Conservation (phyloP, 2,329 filamentous ascomycete species). For the Pseudogymnoascus verrucosus region DNA sequence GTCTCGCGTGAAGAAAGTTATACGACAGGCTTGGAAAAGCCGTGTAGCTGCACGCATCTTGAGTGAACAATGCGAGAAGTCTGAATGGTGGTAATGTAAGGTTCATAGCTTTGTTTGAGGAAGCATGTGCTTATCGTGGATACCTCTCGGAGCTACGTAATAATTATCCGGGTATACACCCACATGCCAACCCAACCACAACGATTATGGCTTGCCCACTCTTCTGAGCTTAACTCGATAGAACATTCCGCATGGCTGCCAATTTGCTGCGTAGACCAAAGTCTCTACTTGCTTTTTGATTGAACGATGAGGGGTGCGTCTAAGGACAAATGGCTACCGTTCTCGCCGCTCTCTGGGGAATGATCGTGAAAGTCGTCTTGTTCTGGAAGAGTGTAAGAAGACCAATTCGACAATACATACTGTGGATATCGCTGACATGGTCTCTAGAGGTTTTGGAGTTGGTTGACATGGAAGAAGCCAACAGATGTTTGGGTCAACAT, state of each 20-base stretch:
- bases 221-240: background rate
- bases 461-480: slow-evolving; percentile 58
- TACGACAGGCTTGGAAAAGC: slow-evolving; percentile 48
- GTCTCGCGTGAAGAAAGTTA: slow-evolving; percentile 68
- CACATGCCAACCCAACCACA: slow-evolving; percentile 1
- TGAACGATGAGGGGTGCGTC: slow-evolving; percentile 4
- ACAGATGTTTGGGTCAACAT: slow-evolving; percentile 58
- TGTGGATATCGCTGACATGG: slow-evolving; percentile 1
- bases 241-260: background rate
- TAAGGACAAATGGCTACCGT: slow-evolving; percentile 21
- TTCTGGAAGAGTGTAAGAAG: slow-evolving; percentile 54
- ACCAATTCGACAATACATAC: slow-evolving; percentile 2
- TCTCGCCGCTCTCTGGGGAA: slow-evolving; percentile 41
- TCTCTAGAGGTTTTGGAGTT: slow-evolving; percentile 55
- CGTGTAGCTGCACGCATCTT: slow-evolving; percentile 44
- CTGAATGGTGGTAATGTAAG: background rate
- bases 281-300: background rate
- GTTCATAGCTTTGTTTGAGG: background rate
- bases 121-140: slow-evolving; percentile 8
- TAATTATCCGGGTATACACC: slow-evolving; percentile 1
- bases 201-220: background rate
- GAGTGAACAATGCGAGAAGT: background rate
- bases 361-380: slow-evolving; percentile 51
- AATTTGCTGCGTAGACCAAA: background rate
- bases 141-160: slow-evolving; percentile 8